Evolutionary conservation across 2,329 filamentous ascomycete genomes (phyloP).

Genomic region (Stachybotrys echinatus): DNA sequence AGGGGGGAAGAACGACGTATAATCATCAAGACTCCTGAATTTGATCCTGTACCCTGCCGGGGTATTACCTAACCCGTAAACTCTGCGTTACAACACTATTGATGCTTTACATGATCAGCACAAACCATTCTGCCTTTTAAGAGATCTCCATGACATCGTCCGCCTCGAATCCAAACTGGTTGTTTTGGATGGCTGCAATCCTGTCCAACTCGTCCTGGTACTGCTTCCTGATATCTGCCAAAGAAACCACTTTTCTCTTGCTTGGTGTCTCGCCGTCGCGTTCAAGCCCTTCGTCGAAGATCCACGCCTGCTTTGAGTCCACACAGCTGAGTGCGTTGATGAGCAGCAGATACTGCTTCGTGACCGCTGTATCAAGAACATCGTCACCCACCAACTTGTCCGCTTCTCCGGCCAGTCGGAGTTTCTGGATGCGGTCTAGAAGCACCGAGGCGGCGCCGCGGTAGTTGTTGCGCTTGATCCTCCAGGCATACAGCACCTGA

Average conservation of each 20-base stretch:
- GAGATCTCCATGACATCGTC: slow-evolving; percentile 50
- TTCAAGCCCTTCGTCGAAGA: slow-evolving; percentile 42
- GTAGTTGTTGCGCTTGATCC: slow-evolving; percentile 78
- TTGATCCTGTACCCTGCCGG: slow-evolving; percentile 18
- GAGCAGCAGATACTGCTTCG: slow-evolving; percentile 77
- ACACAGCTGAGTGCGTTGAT: slow-evolving; percentile 93
- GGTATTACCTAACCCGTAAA: slow-evolving; percentile 19
- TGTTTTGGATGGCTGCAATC: slow-evolving; percentile 80
- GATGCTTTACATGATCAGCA: slow-evolving; percentile 14
- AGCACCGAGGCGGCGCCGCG: slow-evolving; percentile 67
- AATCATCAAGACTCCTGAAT: slow-evolving; percentile 11
- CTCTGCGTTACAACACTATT: slow-evolving; percentile 10
- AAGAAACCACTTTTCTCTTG: slow-evolving; percentile 74
- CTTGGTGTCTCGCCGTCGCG: slow-evolving; percentile 15
- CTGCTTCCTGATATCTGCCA: slow-evolving; percentile 80
- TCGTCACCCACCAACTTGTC: slow-evolving; percentile 51
- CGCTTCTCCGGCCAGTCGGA: slow-evolving; percentile 53
- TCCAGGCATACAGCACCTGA: slow-evolving; percentile 87
- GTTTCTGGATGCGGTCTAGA: slow-evolving; percentile 58
- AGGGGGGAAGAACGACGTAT: background rate
- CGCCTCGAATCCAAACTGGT: slow-evolving; percentile 73
- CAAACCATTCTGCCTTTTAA: slow-evolving; percentile 17
- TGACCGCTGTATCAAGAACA: slow-evolving; percentile 57
- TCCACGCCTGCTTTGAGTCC: slow-evolving; percentile 73
- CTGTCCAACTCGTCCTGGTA: slow-evolving; percentile 89